Conservation (phyloP, 1,284 basidiomycete species). For the Somion occarium region DNA sequence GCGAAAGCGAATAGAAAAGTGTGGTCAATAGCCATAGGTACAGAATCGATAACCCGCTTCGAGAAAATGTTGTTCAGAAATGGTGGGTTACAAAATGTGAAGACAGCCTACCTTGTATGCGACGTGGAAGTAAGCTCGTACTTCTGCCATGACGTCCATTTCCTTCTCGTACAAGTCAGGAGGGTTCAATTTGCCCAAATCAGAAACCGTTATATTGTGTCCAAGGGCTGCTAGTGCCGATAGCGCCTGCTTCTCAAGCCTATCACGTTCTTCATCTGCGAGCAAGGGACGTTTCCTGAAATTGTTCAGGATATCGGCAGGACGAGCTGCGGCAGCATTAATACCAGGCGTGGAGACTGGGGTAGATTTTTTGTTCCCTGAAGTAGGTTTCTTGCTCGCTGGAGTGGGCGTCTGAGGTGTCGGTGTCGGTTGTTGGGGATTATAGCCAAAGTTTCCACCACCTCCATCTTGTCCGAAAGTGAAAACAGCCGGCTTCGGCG, state of each 20-base stretch:
- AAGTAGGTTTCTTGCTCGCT: neutral
- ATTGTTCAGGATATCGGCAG: neutral
- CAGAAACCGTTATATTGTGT: conserved; percentile 28
- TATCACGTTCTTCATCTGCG: conserved; percentile 4
- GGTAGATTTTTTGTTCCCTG: neutral
- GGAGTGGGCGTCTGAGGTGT: neutral
- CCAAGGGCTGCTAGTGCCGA: conserved; percentile 31
- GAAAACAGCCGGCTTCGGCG: too few species aligned
- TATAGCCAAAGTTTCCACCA: too few species aligned
- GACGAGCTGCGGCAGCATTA: neutral
- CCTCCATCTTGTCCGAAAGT: too few species aligned
- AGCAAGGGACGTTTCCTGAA: neutral
- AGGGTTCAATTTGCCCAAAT: conserved; percentile 36
- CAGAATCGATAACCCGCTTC: conserved; percentile 44
- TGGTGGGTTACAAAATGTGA: neutral
- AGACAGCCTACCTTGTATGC: conserved; percentile 37
- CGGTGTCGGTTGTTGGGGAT: neutral
- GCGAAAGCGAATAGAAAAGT: conserved; percentile 37
- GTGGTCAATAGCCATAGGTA: conserved; percentile 42
- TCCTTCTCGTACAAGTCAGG: conserved; percentile 42
- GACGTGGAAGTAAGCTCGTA: conserved; percentile 48
- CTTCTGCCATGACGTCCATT: conserved; percentile 45
- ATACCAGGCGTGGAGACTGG: neutral
- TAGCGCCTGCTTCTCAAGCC: conserved; percentile 18
- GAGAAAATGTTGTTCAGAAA: neutral